Percentiles rank a stretch among this genome's conserved stretches.
Evolutionary conservation across 202 grass and related monocot species (phyloP).

Genomic region (Hordeum pubiflorum): DNA sequence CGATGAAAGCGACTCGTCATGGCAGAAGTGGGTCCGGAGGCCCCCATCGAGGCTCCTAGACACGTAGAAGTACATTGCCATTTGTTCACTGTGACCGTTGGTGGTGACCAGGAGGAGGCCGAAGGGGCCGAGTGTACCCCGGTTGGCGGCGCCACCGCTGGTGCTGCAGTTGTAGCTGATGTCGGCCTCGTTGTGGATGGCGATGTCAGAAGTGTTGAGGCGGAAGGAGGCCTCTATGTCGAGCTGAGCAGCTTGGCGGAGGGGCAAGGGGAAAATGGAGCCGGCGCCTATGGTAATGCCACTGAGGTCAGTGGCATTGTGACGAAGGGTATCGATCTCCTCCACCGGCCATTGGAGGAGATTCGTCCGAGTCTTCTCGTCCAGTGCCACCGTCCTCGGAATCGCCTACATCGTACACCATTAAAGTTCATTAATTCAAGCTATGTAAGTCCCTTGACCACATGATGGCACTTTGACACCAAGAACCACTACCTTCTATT

Average conservation of each 20-base stretch:
- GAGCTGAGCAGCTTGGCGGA: background rate
- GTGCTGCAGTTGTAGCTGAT: background rate
- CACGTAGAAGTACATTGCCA: background rate
- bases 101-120: background rate
- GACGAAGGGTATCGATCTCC: constrained; percentile 35
- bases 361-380: constrained; percentile 41
- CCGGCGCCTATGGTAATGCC: background rate
- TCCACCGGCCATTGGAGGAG: constrained; percentile 55
- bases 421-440: background rate
- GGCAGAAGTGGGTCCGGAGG: background rate
- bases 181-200: background rate
- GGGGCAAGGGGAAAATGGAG: background rate
- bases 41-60: background rate
- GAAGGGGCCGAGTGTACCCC: background rate
- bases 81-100: background rate
- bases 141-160: background rate
- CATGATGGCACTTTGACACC: background rate
- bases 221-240: constrained; percentile 1
- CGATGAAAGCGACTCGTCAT: background rate
- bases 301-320: background rate
- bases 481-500: background rate
- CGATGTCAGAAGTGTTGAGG: background rate
- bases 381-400: constrained; percentile 18
- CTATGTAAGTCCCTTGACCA: background rate
- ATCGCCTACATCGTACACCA: background rate